These are phyloP conservation scores for Puccinellia tenuiflora DNA, from an alignment of 176 grass and related monocot species.

Conservation along the genomic window DNA sequence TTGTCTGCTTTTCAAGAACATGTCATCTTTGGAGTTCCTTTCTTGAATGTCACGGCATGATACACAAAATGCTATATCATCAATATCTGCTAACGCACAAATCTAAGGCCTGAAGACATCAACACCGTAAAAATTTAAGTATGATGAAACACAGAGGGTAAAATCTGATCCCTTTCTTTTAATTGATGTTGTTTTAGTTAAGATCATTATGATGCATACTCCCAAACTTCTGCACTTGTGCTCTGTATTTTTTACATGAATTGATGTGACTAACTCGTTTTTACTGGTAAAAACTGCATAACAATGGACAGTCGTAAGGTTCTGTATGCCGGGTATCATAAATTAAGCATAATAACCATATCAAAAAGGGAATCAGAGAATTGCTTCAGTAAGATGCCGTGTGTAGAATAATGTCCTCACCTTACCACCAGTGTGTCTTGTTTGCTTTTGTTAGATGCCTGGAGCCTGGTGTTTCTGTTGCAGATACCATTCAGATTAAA, in stretches of 20 bases:
- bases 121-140: not conserved
- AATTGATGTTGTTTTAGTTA: not conserved
- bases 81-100: not conserved
- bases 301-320: not conserved
- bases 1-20: not conserved
- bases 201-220: not conserved
- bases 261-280: not conserved
- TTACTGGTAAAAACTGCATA: not conserved
- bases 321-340: not conserved
- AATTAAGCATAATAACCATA: constrained; percentile 1
- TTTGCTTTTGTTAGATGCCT: constrained; percentile 9
- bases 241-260: not conserved
- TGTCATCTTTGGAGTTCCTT: constrained; percentile 7
- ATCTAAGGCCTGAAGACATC: not conserved
- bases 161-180: not conserved
- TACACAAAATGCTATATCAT: not conserved
- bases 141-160: constrained; percentile 7
- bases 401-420: constrained; percentile 1
- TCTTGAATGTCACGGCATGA: not conserved
- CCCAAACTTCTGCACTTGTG: not conserved
- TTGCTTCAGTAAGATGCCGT: not conserved
- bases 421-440: not conserved
- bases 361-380: not conserved
- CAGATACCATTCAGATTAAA: constrained; percentile 7
- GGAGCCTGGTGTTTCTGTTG: not conserved